Conservation (phyloP, 2,329 filamentous ascomycete genomes). For the Torrubiellomyces zombiae region DNA sequence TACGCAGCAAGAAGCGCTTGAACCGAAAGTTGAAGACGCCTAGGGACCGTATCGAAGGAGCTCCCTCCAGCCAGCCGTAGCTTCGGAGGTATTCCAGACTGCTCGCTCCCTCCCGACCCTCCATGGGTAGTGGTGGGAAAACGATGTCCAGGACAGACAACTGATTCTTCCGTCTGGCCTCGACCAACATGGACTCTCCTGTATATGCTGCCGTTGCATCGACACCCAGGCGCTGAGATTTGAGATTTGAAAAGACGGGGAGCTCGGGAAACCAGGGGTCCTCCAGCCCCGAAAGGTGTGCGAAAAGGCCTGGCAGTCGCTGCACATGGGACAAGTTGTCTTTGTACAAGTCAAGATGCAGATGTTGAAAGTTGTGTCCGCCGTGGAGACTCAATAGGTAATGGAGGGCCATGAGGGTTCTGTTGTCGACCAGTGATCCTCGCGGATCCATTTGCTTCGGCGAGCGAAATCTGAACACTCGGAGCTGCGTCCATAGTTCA, state of each 20-base stretch:
- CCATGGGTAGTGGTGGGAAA: slow-evolving; percentile 13
- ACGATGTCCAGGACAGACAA: slow-evolving; percentile 21
- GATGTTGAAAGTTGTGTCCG: slow-evolving; percentile 11
- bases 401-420: slow-evolving; percentile 9
- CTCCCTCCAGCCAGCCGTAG: slow-evolving; percentile 19
- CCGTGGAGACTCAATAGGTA: slow-evolving; percentile 12
- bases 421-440: too few species aligned
- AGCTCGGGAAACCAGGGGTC: too few species aligned
- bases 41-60: slow-evolving; percentile 15
- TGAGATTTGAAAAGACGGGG: too few species aligned
- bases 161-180: too few species aligned
- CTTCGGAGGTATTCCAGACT: slow-evolving; percentile 13
- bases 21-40: slow-evolving; percentile 20
- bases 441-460: too few species aligned
- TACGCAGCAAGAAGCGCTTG: slow-evolving; percentile 10
- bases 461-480: slow-evolving; percentile 9
- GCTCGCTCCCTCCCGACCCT: slow-evolving; percentile 9
- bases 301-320: too few species aligned
- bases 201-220: slow-evolving; percentile 12
- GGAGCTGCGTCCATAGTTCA: slow-evolving; percentile 15
- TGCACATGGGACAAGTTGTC: too few species aligned
- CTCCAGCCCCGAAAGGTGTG: too few species aligned
- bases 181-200: too few species aligned
- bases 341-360: slow-evolving; percentile 19
- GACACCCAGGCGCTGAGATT: too few species aligned